These are phyloP conservation scores for Desmodesmus armatus DNA, from an alignment of 139 green algal genomes.

Conservation along the genomic window DNA sequence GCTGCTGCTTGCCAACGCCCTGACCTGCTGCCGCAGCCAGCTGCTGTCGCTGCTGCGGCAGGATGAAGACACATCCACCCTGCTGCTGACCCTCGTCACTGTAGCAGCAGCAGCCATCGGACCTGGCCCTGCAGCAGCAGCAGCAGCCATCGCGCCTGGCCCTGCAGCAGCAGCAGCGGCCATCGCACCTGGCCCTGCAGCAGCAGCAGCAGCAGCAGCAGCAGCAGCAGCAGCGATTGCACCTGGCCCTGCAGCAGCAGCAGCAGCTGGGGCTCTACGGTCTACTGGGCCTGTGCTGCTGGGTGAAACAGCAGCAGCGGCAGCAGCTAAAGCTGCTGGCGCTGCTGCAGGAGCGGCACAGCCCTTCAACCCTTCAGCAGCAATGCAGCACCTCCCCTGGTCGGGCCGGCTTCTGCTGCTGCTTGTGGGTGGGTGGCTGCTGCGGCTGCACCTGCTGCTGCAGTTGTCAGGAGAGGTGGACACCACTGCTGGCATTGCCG, in stretches of 20 bases:
- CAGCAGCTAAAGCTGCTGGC: no score
- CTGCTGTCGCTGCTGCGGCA: conserved; percentile 36
- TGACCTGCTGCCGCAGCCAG: conserved; percentile 3
- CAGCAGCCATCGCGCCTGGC: not conserved
- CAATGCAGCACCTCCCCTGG: no score
- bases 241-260: conserved; percentile 5
- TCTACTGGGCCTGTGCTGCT: not conserved
- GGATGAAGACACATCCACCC: conserved; percentile 10
- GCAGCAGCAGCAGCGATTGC: not conserved
- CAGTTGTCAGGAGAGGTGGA: not conserved
- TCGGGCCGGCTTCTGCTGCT: no score
- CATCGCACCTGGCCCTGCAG: not conserved
- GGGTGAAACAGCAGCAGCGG: not conserved
- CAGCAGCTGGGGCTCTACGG: not conserved
- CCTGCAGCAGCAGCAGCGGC: conserved; percentile 12
- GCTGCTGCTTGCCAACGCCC: conserved; percentile 5
- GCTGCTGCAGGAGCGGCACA: no score
- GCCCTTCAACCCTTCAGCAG: no score
- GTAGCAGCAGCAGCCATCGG: not conserved
- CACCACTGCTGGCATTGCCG: not conserved
- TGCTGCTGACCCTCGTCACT: not conserved
- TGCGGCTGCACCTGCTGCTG: conserved; percentile 21
- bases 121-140: not conserved
- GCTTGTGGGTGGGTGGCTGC: not conserved
- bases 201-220: not conserved